Percentiles rank a stretch among this genome's conserved stretches.
phyloP scores from a whole-genome alignment of 2,329 filamentous ascomycete genomes.

The Aspergillus texensis region DNA sequence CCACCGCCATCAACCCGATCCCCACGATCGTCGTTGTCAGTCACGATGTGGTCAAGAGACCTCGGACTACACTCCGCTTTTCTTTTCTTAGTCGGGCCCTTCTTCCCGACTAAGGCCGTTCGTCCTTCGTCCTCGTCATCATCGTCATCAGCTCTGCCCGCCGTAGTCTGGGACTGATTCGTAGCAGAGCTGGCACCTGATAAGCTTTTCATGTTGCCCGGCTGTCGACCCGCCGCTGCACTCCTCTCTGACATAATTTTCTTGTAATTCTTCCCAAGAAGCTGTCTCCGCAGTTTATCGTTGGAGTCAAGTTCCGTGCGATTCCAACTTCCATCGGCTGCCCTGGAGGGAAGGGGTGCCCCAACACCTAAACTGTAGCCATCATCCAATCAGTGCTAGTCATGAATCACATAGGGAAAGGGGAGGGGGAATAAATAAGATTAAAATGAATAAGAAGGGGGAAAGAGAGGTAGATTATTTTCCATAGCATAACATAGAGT shows the following conservation, averaged over 20 bases:
- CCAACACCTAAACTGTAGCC: constrained; percentile 50
- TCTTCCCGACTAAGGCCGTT: constrained; percentile 40
- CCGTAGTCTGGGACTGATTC: not conserved
- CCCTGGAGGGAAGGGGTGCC: constrained; percentile 47
- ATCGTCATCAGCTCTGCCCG: constrained; percentile 6
- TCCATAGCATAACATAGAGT: not conserved
- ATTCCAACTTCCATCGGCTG: constrained; percentile 44
- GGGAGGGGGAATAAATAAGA: constrained; percentile 8
- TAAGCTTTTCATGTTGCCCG: not conserved
- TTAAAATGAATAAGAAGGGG: not conserved
- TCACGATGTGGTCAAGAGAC: not conserved
- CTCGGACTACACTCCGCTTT: constrained; percentile 6
- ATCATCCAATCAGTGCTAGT: not conserved
- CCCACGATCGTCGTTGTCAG: constrained; percentile 1
- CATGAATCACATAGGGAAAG: not conserved
- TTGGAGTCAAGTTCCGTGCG: constrained; percentile 45
- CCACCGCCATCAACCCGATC: constrained; percentile 1
- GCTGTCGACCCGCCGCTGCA: constrained; percentile 36
- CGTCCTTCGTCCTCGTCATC: constrained; percentile 48
- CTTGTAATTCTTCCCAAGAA: constrained; percentile 48
- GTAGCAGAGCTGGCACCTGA: not conserved
- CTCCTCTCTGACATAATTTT: constrained; percentile 45
- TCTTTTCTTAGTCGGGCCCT: constrained; percentile 22
- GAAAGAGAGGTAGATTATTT: too few relatives aligned
- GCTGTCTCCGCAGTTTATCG: constrained; percentile 48